Conservation (phyloP, 495 filamentous ascomycete genomes). For the Xylaria acuta region DNA sequence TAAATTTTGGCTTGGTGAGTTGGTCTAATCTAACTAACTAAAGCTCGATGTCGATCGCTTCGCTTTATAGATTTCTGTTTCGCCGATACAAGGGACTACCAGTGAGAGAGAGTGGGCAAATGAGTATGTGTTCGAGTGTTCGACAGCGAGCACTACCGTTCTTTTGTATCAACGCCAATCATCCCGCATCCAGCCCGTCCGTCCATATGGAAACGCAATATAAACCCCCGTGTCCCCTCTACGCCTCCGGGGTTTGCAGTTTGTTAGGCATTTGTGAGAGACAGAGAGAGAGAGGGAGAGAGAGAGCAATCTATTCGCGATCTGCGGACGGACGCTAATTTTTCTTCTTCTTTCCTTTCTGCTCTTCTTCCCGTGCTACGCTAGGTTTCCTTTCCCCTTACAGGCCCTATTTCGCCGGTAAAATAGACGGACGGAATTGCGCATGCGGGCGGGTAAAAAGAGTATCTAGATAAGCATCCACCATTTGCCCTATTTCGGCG, state of each 20-base stretch:
- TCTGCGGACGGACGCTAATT: conserved; percentile 1
- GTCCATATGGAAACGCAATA: conserved; percentile 2
- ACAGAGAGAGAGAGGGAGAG: no score
- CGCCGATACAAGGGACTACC: neutral
- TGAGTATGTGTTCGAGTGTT: neutral
- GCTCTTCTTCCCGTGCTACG: neutral
- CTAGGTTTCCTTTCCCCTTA: neutral
- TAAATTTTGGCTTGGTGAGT: neutral
- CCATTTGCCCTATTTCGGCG: conserved; percentile 17
- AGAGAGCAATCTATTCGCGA: conserved; percentile 17
- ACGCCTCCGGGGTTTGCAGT: neutral
- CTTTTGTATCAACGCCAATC: conserved; percentile 10
- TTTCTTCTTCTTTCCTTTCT: neutral
- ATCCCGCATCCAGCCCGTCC: neutral
- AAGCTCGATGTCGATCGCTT: conserved; percentile 3
- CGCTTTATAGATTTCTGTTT: neutral
- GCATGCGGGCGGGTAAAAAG: conserved; percentile 18
- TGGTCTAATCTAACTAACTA: neutral
- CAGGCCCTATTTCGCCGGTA: conserved; percentile 9
- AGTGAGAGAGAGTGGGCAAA: neutral
- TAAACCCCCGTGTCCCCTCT: neutral
- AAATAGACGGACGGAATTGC: conserved; percentile 1
- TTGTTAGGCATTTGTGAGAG: conserved; percentile 1
- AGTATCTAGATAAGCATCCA: neutral
- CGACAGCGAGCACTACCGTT: neutral